A percentile compares a stretch with the other conserved stretches of the same genome.
These are phyloP conservation scores for Fraxinus quadrangulata DNA, from an alignment of 257 asterid genomes.

Conservation along the genomic window DNA sequence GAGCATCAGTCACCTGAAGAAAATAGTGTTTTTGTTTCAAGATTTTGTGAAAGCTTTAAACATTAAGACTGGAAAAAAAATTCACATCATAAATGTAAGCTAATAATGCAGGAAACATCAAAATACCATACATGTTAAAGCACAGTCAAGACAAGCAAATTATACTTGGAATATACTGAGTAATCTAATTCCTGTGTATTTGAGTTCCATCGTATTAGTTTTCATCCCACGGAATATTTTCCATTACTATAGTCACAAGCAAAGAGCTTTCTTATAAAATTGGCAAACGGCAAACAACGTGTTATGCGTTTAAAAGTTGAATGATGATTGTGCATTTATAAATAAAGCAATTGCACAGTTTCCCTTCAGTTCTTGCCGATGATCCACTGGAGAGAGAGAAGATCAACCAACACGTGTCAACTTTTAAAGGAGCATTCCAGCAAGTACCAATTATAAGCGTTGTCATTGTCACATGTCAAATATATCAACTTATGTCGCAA, in stretches of 20 bases:
- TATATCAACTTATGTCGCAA: background rate
- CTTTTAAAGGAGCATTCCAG: background rate
- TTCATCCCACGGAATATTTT: background rate
- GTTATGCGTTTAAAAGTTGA: background rate
- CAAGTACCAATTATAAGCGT: background rate
- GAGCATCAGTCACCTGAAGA: constrained; percentile 83
- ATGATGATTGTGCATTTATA: background rate
- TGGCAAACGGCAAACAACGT: background rate
- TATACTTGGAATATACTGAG: background rate
- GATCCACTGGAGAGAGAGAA: background rate
- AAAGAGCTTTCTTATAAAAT: background rate
- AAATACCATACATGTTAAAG: background rate
- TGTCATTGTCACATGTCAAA: background rate
- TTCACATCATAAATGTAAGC: background rate
- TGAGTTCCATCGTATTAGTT: background rate
- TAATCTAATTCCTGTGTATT: background rate
- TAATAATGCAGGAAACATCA: background rate
- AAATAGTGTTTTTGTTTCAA: constrained; percentile 18
- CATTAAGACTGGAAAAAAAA: constrained; percentile 6
- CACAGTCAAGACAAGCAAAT: background rate
- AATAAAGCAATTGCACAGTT: background rate
- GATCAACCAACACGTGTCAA: background rate
- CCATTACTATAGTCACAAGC: background rate
- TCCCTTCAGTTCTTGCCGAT: background rate
- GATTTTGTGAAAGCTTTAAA: background rate